These are phyloP conservation scores for Rosa lucieae DNA, from an alignment of 306 rosid genomes.

Conservation along the genomic window DNA sequence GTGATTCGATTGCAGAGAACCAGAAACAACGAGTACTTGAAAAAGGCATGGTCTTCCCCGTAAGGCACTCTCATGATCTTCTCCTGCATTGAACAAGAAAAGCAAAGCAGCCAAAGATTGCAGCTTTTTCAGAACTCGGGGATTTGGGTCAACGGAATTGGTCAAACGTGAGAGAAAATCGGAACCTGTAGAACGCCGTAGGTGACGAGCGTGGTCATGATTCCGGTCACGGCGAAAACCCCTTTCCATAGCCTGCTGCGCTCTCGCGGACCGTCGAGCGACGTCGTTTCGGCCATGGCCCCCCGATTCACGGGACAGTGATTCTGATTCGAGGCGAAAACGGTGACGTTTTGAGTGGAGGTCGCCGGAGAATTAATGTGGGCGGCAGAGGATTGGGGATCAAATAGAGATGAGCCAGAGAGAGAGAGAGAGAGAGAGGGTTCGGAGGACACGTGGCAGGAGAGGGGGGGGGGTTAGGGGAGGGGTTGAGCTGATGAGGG, in stretches of 20 bases:
- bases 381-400: conserved; percentile 21
- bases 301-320: neutral
- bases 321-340: neutral
- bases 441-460: conserved; percentile 13
- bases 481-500: too few relatives aligned
- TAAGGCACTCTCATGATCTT: conserved; percentile 97
- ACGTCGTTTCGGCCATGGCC: conserved; percentile 60
- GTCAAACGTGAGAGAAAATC: neutral
- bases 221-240: conserved; percentile 70
- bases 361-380: conserved; percentile 13
- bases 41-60: conserved; percentile 67
- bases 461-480: too few relatives aligned
- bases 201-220: conserved; percentile 91
- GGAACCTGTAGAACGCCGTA: conserved; percentile 93
- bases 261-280: conserved; percentile 23
- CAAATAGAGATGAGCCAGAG: neutral
- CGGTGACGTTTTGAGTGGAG: neutral
- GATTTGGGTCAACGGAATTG: neutral
- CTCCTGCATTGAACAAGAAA: conserved; percentile 47
- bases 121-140: neutral
- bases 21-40: conserved; percentile 77
- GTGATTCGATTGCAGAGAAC: conserved; percentile 94
- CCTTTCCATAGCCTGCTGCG: conserved; percentile 62
- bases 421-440: neutral
- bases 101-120: neutral